Evolutionary conservation across 148 eudicot species (phyloP), one percentile per base, ranked within the genome.

Genomic region (Chenopodium suecicum): DNA sequence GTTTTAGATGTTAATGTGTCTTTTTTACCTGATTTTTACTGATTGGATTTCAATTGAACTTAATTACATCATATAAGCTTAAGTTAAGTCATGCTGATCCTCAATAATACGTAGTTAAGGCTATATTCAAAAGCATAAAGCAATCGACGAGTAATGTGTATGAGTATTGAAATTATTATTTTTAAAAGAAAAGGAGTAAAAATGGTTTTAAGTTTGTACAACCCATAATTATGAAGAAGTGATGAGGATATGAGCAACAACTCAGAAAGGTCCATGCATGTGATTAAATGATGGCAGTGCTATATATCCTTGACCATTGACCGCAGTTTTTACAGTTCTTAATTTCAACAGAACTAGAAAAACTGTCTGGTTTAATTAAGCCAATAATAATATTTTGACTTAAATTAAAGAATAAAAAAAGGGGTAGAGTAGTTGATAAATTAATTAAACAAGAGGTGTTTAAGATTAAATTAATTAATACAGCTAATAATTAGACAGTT

Each of bases 401-500:
- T 31, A 68, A 4, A 62, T 20, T 22, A 8, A 25, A 62, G 66
- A 62, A n/a, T 62, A 62, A 62, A 27, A 66, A 66, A 66, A 31
- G 22, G 1, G 56, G 56, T 54, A 1, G 7, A 54, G 22, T 27
- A 56, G 9, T 27, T 68, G 2, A 52, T 19, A 23, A 67, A 50
- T 78, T 23, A 68, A 20, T 19, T n/a, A 22, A 1, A 3, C 7
- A 20, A 62, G 9, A 25, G 9, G n/a, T 20, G 34, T 41, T 48
- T 17, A 41, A 54, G 13, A 19, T 56, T 14, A 14, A 52, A 54
- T 56, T 25, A 80, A 60, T 60, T 47, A 73, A 73, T 44, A 23
- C 32, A 72, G 72, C 29, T 52, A 54, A 66, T 52, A 54, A 66
- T 74, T 66, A 74, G 75, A 52, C 74, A 81, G 68, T 66, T 81